These are phyloP conservation scores for Diaporthe helianthi DNA, from an alignment of 2,329 filamentous ascomycete genomes.

Conservation along the genomic window DNA sequence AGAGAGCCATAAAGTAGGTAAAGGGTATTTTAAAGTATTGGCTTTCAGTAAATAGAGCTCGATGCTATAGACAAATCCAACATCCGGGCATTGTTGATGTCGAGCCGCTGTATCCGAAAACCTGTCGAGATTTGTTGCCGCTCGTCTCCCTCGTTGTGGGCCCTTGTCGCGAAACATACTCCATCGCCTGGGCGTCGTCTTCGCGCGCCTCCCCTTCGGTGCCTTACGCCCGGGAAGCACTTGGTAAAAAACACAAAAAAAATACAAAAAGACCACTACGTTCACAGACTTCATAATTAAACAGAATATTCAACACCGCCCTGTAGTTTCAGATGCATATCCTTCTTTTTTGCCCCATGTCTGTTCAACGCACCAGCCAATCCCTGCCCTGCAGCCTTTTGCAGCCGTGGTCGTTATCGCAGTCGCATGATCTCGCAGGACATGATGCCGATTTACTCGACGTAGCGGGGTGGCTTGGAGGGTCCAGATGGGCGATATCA, in stretches of 20 bases:
- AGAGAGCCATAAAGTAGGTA: neutral
- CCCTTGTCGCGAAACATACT: constrained; percentile 27
- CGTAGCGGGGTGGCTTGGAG: constrained; percentile 26
- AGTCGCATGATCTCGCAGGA: constrained; percentile 27
- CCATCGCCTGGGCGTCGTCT: constrained; percentile 22
- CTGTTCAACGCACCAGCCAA: constrained; percentile 34
- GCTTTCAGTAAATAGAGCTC: constrained; percentile 34
- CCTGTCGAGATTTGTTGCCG: constrained; percentile 34
- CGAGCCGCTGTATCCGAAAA: constrained; percentile 34
- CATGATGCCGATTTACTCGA: constrained; percentile 31
- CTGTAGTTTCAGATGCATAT: constrained; percentile 36
- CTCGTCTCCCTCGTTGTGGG: constrained; percentile 32
- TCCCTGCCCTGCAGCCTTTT: constrained; percentile 24
- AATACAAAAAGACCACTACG: constrained; percentile 29
- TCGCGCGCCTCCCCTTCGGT: constrained; percentile 13
- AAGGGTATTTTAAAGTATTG: constrained; percentile 29
- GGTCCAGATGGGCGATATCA: constrained; percentile 25
- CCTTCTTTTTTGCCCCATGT: constrained; percentile 31
- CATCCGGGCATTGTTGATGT: constrained; percentile 29
- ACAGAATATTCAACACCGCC: constrained; percentile 58
- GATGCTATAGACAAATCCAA: constrained; percentile 38
- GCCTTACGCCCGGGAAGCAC: constrained; percentile 34
- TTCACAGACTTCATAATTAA: constrained; percentile 48
- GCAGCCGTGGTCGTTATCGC: constrained; percentile 17
- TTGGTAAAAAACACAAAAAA: constrained; percentile 21